These are phyloP conservation scores for Backusella luteola DNA, from an alignment of 192 early-diverging fungal species.

Conservation along the genomic window DNA sequence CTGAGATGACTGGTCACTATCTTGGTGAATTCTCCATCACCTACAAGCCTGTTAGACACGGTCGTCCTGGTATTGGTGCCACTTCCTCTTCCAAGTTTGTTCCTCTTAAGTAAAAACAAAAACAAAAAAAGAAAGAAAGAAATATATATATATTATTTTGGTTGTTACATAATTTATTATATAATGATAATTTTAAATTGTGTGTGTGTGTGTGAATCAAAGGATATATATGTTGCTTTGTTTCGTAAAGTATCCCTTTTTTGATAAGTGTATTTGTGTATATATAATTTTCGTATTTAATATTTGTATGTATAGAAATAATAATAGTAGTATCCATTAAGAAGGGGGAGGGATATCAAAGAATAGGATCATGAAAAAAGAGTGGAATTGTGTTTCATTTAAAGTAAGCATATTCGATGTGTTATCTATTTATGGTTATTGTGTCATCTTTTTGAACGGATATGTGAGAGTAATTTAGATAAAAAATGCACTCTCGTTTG, in stretches of 20 bases:
- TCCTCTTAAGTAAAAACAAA: constrained; percentile 72
- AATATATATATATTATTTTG: constrained; percentile 6
- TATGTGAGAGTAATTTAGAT: not conserved
- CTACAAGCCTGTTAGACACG: constrained; percentile 99
- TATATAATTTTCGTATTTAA: no score
- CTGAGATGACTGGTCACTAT: constrained; percentile 36
- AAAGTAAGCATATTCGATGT: not conserved
- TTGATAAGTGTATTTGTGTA: not conserved
- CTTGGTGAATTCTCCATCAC: constrained; percentile 60
- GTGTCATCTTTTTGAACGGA: not conserved
- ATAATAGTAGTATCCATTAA: not conserved
- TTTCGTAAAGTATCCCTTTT: not conserved
- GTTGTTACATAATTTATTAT: not conserved
- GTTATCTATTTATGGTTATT: not conserved
- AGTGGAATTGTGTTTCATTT: not conserved
- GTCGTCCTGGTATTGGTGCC: constrained; percentile 99
- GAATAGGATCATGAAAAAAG: not conserved
- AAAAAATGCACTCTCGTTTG: not conserved
- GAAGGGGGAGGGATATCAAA: not conserved
- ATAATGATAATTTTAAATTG: not conserved
- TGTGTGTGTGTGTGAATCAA: not conserved
- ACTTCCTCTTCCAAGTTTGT: constrained; percentile 95
- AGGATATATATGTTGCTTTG: not conserved
- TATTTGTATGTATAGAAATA: no score
- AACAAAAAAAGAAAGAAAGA: not conserved